Evolutionary conservation across 2,329 filamentous ascomycete genomes (phyloP).

Genomic region (Aspergillus sp.): DNA sequence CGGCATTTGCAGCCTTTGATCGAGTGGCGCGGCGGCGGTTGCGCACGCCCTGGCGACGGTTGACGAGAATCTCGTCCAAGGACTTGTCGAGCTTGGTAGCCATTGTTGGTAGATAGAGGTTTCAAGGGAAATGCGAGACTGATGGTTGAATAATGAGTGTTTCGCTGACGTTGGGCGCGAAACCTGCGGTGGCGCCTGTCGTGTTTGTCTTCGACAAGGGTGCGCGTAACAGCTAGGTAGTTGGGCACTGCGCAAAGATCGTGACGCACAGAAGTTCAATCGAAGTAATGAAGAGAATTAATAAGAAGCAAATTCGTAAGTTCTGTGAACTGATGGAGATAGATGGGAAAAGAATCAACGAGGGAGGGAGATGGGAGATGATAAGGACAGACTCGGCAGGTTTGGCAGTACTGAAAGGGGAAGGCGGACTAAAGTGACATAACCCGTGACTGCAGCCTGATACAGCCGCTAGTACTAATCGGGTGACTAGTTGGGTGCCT

Average conservation of each 20-base stretch:
- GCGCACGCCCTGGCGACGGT: conserved; percentile 59
- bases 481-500: conserved; percentile 4
- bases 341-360: conserved; percentile 15
- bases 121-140: conserved; percentile 6
- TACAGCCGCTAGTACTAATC: conserved; percentile 22
- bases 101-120: conserved; percentile 56
- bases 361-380: conserved; percentile 9
- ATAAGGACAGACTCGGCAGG: conserved; percentile 10
- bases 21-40: conserved; percentile 45
- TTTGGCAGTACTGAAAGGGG: conserved; percentile 15
- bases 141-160: conserved; percentile 9
- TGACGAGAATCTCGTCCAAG: conserved; percentile 94
- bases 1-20: conserved; percentile 44
- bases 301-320: neutral
- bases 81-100: conserved; percentile 95
- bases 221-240: neutral
- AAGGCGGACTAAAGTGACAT: conserved; percentile 14
- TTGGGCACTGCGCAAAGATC: neutral
- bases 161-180: conserved; percentile 11
- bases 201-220: conserved; percentile 9
- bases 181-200: conserved; percentile 10
- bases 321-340: conserved; percentile 16
- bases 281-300: neutral
- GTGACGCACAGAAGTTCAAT: neutral
- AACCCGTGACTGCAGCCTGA: conserved; percentile 7